Conservation (phyloP, 1,284 basidiomycete genomes). For the Phlebopus sp. region DNA sequence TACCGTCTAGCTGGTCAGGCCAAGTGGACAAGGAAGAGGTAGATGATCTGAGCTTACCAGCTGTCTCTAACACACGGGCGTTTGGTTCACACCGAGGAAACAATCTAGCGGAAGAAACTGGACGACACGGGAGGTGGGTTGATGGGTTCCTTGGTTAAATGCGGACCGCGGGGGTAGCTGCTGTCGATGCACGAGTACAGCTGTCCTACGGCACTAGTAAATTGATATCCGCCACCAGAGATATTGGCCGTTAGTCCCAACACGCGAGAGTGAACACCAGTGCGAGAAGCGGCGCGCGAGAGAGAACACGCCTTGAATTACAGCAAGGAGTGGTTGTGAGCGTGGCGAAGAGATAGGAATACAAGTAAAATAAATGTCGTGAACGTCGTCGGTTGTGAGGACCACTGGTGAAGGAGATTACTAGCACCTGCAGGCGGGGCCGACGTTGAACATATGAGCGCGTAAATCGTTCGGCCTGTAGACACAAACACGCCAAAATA, state of each 20-base stretch:
- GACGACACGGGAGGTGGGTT: neutral
- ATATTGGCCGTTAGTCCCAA: neutral
- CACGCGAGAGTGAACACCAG: neutral
- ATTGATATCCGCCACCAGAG: neutral
- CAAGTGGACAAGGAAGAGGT: neutral
- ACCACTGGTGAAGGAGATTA: slow-evolving; percentile 6
- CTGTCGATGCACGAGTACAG: neutral
- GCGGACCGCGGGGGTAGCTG: neutral
- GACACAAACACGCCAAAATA: slow-evolving; percentile 2
- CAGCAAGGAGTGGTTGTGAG: slow-evolving; percentile 4
- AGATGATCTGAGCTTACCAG: neutral
- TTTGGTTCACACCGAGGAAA: neutral
- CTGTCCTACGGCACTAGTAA: neutral
- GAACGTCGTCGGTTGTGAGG: slow-evolving; percentile 23
- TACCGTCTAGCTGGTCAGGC: slow-evolving; percentile 1
- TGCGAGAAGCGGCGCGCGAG: neutral
- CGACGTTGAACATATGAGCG: slow-evolving; percentile 21
- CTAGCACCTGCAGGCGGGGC: slow-evolving; percentile 4
- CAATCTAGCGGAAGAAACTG: neutral
- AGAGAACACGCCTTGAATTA: slow-evolving; percentile 12
- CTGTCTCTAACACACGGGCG: neutral
- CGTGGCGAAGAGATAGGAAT: slow-evolving; percentile 13
- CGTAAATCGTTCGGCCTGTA: neutral
- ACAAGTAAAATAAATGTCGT: slow-evolving; percentile 24
- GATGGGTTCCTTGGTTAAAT: neutral